Percentiles rank a stretch among this genome's conserved stretches.
Evolutionary conservation across 768 basidiomycete species (phyloP).

Genomic region (Suillus spraguei): DNA sequence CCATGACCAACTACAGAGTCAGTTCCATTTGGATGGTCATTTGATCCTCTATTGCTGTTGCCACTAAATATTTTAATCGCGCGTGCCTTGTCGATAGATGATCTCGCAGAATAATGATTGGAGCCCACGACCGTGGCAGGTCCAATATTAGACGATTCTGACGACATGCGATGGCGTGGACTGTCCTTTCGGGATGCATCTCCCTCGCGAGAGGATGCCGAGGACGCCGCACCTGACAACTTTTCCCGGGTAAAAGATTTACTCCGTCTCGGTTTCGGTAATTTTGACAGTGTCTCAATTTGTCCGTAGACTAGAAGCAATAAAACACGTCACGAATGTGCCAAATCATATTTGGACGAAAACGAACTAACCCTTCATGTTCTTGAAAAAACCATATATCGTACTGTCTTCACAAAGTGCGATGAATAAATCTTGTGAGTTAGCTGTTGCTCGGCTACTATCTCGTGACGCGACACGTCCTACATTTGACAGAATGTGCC

Average conservation of each 20-base stretch:
- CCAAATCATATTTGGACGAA: neutral
- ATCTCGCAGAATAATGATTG: constrained; percentile 39
- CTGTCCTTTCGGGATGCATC: constrained; percentile 26
- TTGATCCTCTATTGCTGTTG: constrained; percentile 38
- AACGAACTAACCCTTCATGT: constrained; percentile 71
- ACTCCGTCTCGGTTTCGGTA: constrained; percentile 60
- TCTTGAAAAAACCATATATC: constrained; percentile 82
- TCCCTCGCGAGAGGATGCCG: constrained; percentile 26
- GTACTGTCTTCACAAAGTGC: constrained; percentile 90
- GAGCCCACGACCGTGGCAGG: constrained; percentile 16
- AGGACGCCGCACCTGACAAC: constrained; percentile 47
- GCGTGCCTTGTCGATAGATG: constrained; percentile 67
- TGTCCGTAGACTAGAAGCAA: constrained; percentile 68
- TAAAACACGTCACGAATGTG: constrained; percentile 23
- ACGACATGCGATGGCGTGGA: constrained; percentile 37
- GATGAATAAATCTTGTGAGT: constrained; percentile 79
- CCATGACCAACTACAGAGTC: constrained; percentile 52
- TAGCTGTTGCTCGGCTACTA: constrained; percentile 76
- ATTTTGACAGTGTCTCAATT: constrained; percentile 68
- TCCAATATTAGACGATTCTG: constrained; percentile 38
- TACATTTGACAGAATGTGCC: constrained; percentile 84
- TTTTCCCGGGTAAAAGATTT: constrained; percentile 69
- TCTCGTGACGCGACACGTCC: constrained; percentile 85
- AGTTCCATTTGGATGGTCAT: constrained; percentile 42
- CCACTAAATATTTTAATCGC: constrained; percentile 58